A percentile compares a stretch with the other conserved stretches of the same genome.
phyloP scores from a whole-genome alignment of 2,329 filamentous ascomycete species.

The Botrytis byssoidea region DNA sequence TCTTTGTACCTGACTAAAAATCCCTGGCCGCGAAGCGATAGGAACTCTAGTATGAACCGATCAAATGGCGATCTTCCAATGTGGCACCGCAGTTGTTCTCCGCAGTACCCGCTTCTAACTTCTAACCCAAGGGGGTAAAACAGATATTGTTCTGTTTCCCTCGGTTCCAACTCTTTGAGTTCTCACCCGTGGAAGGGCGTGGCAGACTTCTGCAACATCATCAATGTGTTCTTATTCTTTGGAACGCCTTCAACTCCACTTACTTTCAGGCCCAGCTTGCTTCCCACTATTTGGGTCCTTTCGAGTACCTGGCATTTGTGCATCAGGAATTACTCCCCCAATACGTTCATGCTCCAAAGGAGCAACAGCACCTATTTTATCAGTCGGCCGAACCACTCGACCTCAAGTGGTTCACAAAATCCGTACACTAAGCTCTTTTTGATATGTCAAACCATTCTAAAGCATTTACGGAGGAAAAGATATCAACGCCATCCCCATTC shows the following conservation, averaged over 20 bases:
- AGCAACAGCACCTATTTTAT: neutral
- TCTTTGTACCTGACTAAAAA: slow-evolving; percentile 20
- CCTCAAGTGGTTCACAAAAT: neutral
- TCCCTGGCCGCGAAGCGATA: slow-evolving; percentile 1
- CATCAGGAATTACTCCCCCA: neutral
- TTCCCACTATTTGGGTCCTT: neutral
- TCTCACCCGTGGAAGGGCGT: neutral
- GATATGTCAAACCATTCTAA: neutral
- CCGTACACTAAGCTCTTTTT: neutral
- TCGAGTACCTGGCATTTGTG: too few species aligned
- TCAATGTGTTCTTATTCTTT: neutral
- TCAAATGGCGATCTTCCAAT: slow-evolving; percentile 19
- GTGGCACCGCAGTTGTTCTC: slow-evolving; percentile 1
- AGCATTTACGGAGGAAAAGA: neutral
- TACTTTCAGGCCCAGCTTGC: too few species aligned
- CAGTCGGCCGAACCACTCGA: slow-evolving; percentile 2
- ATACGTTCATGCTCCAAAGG: neutral
- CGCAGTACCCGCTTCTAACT: slow-evolving; percentile 13
- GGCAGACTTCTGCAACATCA: neutral
- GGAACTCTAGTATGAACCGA: slow-evolving; percentile 12
- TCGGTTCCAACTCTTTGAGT: neutral
- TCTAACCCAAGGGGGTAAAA: neutral
- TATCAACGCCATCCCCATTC: neutral
- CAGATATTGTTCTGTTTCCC: neutral
- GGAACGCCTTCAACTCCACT: neutral